phyloP scores from a whole-genome alignment of 2,329 filamentous ascomycete genomes.

The Alternaria triticina region DNA sequence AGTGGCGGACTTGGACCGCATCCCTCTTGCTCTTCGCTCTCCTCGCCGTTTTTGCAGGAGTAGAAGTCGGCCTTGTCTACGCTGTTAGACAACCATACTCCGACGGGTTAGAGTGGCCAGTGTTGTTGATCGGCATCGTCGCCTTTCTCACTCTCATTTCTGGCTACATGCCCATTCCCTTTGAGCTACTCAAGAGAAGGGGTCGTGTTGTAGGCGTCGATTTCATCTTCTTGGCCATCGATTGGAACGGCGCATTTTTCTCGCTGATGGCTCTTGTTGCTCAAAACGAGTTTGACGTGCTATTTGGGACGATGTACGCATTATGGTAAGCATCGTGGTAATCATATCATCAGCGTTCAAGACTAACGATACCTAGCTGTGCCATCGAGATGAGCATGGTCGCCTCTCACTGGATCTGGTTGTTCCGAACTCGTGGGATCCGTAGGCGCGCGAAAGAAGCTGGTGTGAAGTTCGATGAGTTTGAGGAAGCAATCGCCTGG shows the following conservation, averaged over 20 bases:
- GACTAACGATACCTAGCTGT: conserved; percentile 34
- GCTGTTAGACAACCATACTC: conserved; percentile 61
- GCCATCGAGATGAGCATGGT: conserved; percentile 65
- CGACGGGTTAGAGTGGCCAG: conserved; percentile 57
- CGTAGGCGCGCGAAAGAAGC: conserved; percentile 53
- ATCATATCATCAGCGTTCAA: not conserved
- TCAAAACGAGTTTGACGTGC: conserved; percentile 63
- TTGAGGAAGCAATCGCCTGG: conserved; percentile 51
- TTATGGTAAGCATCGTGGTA: conserved; percentile 46
- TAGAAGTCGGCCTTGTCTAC: conserved; percentile 62
- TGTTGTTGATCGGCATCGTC: conserved; percentile 61
- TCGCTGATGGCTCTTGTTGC: conserved; percentile 65
- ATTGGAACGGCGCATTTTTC: conserved; percentile 66
- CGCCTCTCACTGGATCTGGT: conserved; percentile 62
- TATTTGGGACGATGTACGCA: conserved; percentile 65
- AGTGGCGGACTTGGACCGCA: conserved; percentile 50
- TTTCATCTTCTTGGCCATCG: conserved; percentile 63
- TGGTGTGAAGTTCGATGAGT: conserved; percentile 54
- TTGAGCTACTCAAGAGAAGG: conserved; percentile 64
- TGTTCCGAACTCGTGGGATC: conserved; percentile 58
- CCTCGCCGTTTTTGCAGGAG: conserved; percentile 55
- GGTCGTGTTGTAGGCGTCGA: conserved; percentile 66
- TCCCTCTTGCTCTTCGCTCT: conserved; percentile 16
- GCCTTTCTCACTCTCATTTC: conserved; percentile 61
- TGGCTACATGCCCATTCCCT: conserved; percentile 64